Evolutionary conservation across 2,329 filamentous ascomycete genomes (phyloP), one percentile per base, ranked within the genome.

Genomic region (Periconia sp.): DNA sequence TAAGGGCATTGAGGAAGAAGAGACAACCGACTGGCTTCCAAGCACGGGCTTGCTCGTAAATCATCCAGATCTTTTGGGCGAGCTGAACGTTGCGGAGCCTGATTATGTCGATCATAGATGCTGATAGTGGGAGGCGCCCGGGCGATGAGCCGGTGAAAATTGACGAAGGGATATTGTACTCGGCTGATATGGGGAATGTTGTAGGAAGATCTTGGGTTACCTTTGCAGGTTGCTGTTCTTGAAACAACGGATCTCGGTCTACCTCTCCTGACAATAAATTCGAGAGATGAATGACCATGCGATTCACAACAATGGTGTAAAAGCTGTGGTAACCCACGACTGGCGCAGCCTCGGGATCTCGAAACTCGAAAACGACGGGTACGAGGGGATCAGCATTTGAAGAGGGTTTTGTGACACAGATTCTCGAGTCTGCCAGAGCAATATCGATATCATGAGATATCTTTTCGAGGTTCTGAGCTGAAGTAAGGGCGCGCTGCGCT

Each of bases 1-100:
- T n/a, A n/a, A n/a, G n/a, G n/a, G n/a, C n/a, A n/a, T 42, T 39
- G 9, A 42, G 17, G 29, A 30, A 42, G 24, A 43, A 50, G 19
- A 46, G 25, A 4, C 32, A 34, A 9, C 43, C 46, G 13, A 43
- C 5, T 3, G 43, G 43, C 21, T 46, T 50, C 37, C 34, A 46
- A 3, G 15, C 15, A 11, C 38, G 42, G 2, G 18, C 46, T 26
- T 46, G 46, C n/a, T 46, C 42, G 19, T 42, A 50, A 28, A 50
- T 39, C 46, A 50, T 50, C 46, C 46, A 50, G 10, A 46, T 26
- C 13, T 17, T 19, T 24, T 46, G 37, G n/a, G 23, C 17, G n/a
- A 42, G 19, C 17, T 42, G 24, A 8, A 35, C n/a, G 29, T 39
- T 42, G 4, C 41, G 32, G 12, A 31, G 18, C 13, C 23, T 19